Evolutionary conservation across 1,284 basidiomycete species (phyloP).

Genomic region (Ganoderma boninense): DNA sequence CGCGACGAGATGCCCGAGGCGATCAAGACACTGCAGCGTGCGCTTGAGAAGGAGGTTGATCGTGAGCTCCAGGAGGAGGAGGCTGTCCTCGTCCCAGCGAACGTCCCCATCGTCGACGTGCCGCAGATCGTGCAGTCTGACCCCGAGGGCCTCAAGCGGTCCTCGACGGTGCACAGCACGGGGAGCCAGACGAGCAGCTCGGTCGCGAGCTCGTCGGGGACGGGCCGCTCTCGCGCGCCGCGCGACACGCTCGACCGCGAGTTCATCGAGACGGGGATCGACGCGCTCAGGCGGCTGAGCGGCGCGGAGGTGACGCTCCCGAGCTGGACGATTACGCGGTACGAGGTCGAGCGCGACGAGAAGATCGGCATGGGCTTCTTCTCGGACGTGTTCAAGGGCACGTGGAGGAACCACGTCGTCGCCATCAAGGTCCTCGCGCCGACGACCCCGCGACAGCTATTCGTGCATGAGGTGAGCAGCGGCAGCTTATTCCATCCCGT

Average conservation of each 20-base stretch:
- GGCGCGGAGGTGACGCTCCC: slow-evolving; percentile 52
- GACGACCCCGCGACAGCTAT: slow-evolving; percentile 47
- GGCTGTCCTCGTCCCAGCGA: slow-evolving; percentile 20
- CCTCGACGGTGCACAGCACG: slow-evolving; percentile 40
- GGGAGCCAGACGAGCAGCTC: slow-evolving; percentile 15
- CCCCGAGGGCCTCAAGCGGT: slow-evolving; percentile 23
- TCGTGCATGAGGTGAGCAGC: slow-evolving; percentile 44
- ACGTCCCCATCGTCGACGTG: not conserved
- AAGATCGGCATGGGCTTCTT: slow-evolving; percentile 76
- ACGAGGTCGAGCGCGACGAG: slow-evolving; percentile 68
- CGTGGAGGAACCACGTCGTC: slow-evolving; percentile 66
- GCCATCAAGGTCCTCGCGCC: slow-evolving; percentile 56
- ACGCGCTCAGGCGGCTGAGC: slow-evolving; percentile 57
- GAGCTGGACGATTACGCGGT: slow-evolving; percentile 78
- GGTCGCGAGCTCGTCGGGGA: slow-evolving; percentile 18
- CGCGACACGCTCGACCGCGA: slow-evolving; percentile 51
- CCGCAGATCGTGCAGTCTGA: slow-evolving; percentile 1
- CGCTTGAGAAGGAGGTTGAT: slow-evolving; percentile 61
- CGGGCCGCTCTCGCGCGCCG: slow-evolving; percentile 24
- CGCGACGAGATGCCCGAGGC: slow-evolving; percentile 81
- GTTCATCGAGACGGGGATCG: slow-evolving; percentile 57
- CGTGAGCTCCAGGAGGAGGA: slow-evolving; percentile 36
- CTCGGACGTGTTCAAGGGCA: slow-evolving; percentile 74
- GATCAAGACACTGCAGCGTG: slow-evolving; percentile 78
- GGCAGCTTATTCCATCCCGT: too few relatives aligned